A percentile compares a stretch with the other conserved stretches of the same genome.
Evolutionary conservation across 2,329 filamentous ascomycete genomes (phyloP).

Genomic region (Penicillium hesseltinei): DNA sequence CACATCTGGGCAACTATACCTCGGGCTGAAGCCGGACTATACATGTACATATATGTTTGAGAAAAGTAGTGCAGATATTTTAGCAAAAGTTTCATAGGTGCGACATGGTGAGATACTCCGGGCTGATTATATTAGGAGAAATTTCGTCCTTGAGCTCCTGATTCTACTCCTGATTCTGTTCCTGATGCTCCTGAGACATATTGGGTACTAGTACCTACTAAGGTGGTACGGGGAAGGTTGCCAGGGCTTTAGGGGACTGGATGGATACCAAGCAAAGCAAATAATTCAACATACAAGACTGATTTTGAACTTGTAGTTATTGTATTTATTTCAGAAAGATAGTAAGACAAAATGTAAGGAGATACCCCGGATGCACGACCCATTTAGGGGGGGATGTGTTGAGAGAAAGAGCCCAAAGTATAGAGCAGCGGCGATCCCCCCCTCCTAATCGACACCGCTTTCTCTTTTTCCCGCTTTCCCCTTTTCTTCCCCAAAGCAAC

Average conservation of each 20-base stretch:
- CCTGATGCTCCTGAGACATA: not conserved
- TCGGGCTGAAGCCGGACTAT: not conserved
- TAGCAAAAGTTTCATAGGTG: not conserved
- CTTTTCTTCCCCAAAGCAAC: conserved; percentile 14
- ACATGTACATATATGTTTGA: no score
- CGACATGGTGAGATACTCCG: not conserved
- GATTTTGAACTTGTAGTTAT: not conserved
- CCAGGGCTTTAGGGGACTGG: no score
- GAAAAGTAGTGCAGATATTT: not conserved
- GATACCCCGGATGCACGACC: conserved; percentile 6
- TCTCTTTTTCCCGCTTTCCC: conserved; percentile 24
- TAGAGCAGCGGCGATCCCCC: conserved; percentile 24
- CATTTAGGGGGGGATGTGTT: conserved; percentile 1
- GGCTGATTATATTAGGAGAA: not conserved
- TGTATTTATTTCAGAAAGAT: not conserved
- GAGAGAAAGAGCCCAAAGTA: not conserved
- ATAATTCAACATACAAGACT: not conserved
- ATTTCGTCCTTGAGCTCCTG: not conserved
- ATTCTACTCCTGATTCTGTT: not conserved
- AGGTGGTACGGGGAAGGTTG: not conserved
- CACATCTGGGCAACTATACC: not conserved
- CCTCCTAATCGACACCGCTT: conserved; percentile 23
- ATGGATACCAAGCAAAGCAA: not conserved
- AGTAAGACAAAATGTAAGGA: not conserved
- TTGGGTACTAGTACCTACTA: not conserved